A percentile compares a stretch with the other conserved stretches of the same genome.
Evolutionary conservation across 2,329 filamentous ascomycete species (phyloP).

Genomic region (Pseudopyricularia cyperi): DNA sequence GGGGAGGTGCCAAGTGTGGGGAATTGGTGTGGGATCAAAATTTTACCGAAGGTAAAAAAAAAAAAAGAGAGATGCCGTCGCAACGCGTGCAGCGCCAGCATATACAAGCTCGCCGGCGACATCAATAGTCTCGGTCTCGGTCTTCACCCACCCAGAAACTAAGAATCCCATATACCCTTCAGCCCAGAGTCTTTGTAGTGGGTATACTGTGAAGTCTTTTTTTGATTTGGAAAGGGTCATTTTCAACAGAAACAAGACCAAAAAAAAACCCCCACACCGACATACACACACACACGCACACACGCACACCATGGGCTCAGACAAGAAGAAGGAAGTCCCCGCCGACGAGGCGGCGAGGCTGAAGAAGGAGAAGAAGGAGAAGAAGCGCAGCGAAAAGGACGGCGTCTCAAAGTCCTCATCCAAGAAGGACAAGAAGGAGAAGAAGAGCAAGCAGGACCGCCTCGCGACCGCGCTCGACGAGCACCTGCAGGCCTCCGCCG

Average conservation of each 20-base stretch:
- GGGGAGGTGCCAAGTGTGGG: neutral
- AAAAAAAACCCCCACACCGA: neutral
- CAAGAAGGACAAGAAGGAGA: conserved; percentile 49
- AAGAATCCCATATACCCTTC: no score
- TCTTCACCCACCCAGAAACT: no score
- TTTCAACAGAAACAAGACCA: neutral
- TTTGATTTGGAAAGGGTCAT: no score
- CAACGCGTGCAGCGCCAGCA: neutral
- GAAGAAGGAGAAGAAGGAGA: conserved; percentile 43
- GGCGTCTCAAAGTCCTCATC: conserved; percentile 32
- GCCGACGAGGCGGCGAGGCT: conserved; percentile 1
- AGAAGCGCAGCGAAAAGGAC: conserved; percentile 41
- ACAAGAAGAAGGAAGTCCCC: conserved; percentile 5
- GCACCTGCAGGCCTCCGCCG: conserved; percentile 44
- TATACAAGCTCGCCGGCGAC: neutral
- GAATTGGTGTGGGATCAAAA: conserved; percentile 1
- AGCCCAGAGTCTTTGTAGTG: no score
- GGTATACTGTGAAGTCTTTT: no score
- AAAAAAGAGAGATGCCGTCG: neutral
- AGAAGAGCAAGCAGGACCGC: conserved; percentile 67
- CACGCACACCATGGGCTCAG: conserved; percentile 10
- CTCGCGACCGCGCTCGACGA: conserved; percentile 51
- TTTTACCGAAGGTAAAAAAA: conserved; percentile 3
- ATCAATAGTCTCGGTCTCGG: no score
- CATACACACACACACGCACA: neutral